Evolutionary conservation across 2,329 filamentous ascomycete genomes (phyloP), one percentile per base, ranked within the genome.

Genomic region (Epichloe coenophiala): DNA sequence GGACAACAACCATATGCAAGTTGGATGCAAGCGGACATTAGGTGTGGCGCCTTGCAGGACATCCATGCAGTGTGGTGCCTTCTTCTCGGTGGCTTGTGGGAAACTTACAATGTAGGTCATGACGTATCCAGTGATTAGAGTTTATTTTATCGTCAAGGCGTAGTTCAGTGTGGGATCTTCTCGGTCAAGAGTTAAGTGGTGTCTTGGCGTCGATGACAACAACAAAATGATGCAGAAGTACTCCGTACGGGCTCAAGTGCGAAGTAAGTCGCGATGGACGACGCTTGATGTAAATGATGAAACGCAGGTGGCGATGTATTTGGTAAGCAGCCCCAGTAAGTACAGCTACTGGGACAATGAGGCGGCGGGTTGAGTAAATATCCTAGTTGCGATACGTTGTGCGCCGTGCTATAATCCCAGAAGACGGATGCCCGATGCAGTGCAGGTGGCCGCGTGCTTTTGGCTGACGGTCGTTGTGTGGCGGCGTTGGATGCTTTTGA

Each of bases 31-130:
- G 43, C 38, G 43, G n/a, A 19, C 39, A 19, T 40, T 17, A 47
- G 42, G 54, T 50, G 54, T 53, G 49, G 54, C 51, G 52, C 51
- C 51, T 51, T 49, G 50, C 45, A 47, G 37, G 39, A 51, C 52
- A 55, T 47, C 54, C 56, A 57, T 56, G 57, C 57, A 54, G 58
- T 55, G 50, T 48, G 47, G 45, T 42, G 48, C 41, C 44, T 12
- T 48, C 44, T n/a, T 45, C 41, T 40, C 31, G 44, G 40, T 37
- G 33, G 44, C 31, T 45, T 27, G 37, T 43, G 40, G 37, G 33
- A 37, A 47, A 68, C 65, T 68, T 61, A 68, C 65, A 63, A 67
- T 68, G 58, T 66, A 67, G 61, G 65, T 66, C 65, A 68, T 68
- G 62, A 62, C 63, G 64, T 64, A 64, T 65, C 8, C 37, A 51